Conservation (phyloP, 148 eudicot species). For the Tetragonia tetragonoides region DNA sequence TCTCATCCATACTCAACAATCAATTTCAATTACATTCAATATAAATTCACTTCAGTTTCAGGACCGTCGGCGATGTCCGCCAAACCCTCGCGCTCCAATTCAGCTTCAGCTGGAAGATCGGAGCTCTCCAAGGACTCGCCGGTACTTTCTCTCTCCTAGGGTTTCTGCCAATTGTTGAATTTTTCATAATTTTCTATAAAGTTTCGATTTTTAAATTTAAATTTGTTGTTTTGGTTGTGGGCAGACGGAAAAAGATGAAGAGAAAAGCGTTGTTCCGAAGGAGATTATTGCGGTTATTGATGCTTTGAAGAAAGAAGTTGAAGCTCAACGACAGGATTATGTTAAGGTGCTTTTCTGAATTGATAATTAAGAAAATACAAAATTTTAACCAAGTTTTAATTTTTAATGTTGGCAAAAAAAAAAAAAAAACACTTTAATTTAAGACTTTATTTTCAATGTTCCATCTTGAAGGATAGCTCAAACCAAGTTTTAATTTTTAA, state of each 20-base stretch:
- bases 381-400: neutral
- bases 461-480: no score
- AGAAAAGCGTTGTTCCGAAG: conserved; percentile 27
- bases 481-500: neutral
- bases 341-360: conserved; percentile 47
- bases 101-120: conserved; percentile 28
- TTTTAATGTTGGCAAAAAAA: no score
- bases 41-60: neutral
- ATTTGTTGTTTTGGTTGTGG: conserved; percentile 13
- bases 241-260: conserved; percentile 37
- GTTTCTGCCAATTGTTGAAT: neutral
- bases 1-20: neutral
- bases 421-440: no score
- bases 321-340: conserved; percentile 52
- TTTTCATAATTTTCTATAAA: neutral
- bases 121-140: conserved; percentile 24
- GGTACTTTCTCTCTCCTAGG: conserved; percentile 12
- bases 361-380: neutral
- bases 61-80: conserved; percentile 27
- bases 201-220: neutral
- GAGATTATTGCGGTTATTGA: conserved; percentile 62
- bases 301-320: conserved; percentile 63
- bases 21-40: neutral
- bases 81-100: conserved; percentile 28
- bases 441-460: no score